phyloP scores from a whole-genome alignment of 768 basidiomycete species.

The Naganishia onofrii region DNA sequence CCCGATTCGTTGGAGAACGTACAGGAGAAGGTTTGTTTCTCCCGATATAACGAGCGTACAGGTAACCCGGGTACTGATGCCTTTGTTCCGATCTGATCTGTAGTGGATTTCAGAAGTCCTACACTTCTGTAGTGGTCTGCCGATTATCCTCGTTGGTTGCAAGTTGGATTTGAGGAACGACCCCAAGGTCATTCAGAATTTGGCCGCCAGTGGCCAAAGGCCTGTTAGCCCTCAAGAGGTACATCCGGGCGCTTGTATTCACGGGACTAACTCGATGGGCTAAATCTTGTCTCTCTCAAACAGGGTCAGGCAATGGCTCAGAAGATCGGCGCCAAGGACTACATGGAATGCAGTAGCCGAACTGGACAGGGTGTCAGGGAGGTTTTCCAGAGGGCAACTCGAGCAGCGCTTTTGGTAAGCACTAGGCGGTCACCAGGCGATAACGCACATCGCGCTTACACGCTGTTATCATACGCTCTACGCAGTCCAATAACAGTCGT shows the following conservation, averaged over 20 bases:
- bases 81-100: background rate
- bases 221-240: constrained; percentile 74
- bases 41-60: no score
- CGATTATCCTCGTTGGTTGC: constrained; percentile 50
- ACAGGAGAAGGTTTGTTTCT: constrained; percentile 51
- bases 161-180: constrained; percentile 52
- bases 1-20: constrained; percentile 52
- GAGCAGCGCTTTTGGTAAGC: constrained; percentile 56
- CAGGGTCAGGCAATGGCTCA: constrained; percentile 73
- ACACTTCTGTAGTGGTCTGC: constrained; percentile 52
- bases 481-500: constrained; percentile 21
- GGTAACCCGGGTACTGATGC: background rate
- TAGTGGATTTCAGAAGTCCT: constrained; percentile 54
- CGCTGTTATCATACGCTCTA: background rate
- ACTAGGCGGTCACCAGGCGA: background rate
- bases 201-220: constrained; percentile 71
- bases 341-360: constrained; percentile 92
- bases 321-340: constrained; percentile 83
- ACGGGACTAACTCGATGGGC: no score
- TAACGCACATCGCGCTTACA: background rate
- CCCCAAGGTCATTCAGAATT: constrained; percentile 40
- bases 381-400: constrained; percentile 82
- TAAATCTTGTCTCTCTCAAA: background rate
- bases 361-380: constrained; percentile 84
- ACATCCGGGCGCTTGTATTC: background rate